Evolutionary conservation across 768 basidiomycete genomes (phyloP), one percentile per base, ranked within the genome.

Genomic region (Agaricus blazei): DNA sequence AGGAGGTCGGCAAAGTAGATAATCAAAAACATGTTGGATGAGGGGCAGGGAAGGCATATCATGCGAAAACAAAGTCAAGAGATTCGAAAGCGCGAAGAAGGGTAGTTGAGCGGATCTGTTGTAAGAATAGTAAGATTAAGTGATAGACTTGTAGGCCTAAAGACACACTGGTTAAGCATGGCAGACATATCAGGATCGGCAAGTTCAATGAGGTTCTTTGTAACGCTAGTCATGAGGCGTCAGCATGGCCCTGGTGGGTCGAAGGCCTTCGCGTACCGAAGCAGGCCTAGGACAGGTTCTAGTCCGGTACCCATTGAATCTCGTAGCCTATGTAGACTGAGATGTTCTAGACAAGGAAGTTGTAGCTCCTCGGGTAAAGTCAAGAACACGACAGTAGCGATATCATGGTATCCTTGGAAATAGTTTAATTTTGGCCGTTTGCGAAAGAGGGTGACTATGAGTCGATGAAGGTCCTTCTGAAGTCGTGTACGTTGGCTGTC

Each of bases 371-470:
- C 68, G 2, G 88, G 87, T 4, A 93, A 71, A 0, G 89, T 91
- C 31, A 93, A 75, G 61, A 84, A 85, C 3, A 97, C 58, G 11
- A 97, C 92, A 0, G 91, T 88, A 23, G 92, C 76, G 42, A 98
- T 92, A 64, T 97, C 94, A 64, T 97, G 94, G 69, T 90, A 96
- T 44, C 94, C 94, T 85, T 93, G 91, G 62, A 95, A 96, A 68
- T 97, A 98, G 64, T 79, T 81, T 49, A 96, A 71, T 37, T 75
- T 80, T 11, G 85, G 86, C 52, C 85, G 78, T 64, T 77, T 83
- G 29, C 91, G 80, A 64, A 97, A 87, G 12, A 94, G 62, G 7
- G 81, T 74, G 3, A 92, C 83, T 52, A 97, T 79, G 31, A 96
- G 80, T 26, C 75, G 72, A 66, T 93, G 78, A 23, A 97, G 75